A percentile compares a stretch with the other conserved stretches of the same genome.
Conservation (phyloP, 257 asterid genomes). For the Gentiana dahurica region DNA sequence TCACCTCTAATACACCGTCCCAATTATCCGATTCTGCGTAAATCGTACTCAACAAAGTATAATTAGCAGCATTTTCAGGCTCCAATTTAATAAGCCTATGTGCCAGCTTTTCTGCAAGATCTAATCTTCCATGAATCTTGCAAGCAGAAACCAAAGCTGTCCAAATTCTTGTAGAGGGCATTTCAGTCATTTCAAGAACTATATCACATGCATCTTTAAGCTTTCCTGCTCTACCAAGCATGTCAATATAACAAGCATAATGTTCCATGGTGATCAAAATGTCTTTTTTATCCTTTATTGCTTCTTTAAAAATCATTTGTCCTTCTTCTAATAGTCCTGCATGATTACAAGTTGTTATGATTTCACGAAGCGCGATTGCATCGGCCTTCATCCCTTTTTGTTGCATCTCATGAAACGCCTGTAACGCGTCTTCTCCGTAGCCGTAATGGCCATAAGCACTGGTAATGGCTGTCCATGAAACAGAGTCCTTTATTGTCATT, state of each 20-base stretch:
- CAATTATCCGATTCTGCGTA: constrained; percentile 58
- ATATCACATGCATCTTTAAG: constrained; percentile 43
- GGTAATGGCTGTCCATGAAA: constrained; percentile 65
- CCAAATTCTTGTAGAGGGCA: constrained; percentile 32
- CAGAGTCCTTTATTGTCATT: constrained; percentile 35
- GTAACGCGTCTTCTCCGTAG: constrained; percentile 39
- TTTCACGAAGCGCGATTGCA: constrained; percentile 42
- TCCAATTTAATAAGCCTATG: constrained; percentile 33
- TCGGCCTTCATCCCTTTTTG: constrained; percentile 35
- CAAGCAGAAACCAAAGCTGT: constrained; percentile 49
- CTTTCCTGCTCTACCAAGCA: constrained; percentile 69
- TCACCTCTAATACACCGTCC: constrained; percentile 44
- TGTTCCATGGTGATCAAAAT: constrained; percentile 30
- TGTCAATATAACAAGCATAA: constrained; percentile 56
- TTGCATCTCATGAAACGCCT: constrained; percentile 38
- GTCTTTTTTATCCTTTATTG: constrained; percentile 18
- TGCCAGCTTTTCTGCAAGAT: constrained; percentile 43
- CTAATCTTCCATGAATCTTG: constrained; percentile 49
- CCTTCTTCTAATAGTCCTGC: constrained; percentile 56
- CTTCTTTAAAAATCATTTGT: constrained; percentile 28
- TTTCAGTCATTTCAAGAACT: constrained; percentile 30
- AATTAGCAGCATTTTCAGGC: constrained; percentile 60
- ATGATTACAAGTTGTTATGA: constrained; percentile 48
- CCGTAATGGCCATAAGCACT: constrained; percentile 50
- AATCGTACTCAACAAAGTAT: constrained; percentile 42